Percentiles rank a stretch among this genome's conserved stretches.
Conservation (phyloP, 2,329 filamentous ascomycete species). For the Trichoderma brevicompactum region DNA sequence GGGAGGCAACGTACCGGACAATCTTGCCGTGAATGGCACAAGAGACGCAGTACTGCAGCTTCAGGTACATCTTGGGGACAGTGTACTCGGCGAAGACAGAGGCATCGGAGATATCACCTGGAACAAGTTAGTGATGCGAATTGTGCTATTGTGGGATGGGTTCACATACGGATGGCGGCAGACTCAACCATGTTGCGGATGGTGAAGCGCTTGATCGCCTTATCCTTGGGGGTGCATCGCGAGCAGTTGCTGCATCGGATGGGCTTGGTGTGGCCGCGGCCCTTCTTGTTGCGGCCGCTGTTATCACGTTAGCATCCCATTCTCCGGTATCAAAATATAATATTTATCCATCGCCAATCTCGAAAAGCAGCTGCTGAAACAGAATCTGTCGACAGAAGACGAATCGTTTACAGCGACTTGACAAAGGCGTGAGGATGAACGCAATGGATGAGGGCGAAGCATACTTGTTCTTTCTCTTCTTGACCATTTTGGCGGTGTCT, state of each 20-base stretch:
- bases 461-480: constrained; percentile 73
- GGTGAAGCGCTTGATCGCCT: constrained; percentile 99
- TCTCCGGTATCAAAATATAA: constrained; percentile 28
- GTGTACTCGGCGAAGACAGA: constrained; percentile 99
- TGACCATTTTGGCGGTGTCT: constrained; percentile 69
- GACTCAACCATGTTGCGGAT: constrained; percentile 99
- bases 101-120: constrained; percentile 99
- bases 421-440: neutral
- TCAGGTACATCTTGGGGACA: constrained; percentile 99
- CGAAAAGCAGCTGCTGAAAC: neutral
- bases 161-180: constrained; percentile 92
- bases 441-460: neutral
- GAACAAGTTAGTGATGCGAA: constrained; percentile 14
- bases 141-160: neutral
- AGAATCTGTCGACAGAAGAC: constrained; percentile 12
- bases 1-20: constrained; percentile 85
- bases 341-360: neutral
- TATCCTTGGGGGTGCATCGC: constrained; percentile 96
- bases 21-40: constrained; percentile 99
- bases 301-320: constrained; percentile 33
- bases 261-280: constrained; percentile 99
- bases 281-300: constrained; percentile 99
- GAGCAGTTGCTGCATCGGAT: constrained; percentile 79
- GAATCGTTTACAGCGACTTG: constrained; percentile 36
- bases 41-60: constrained; percentile 99